Percentiles rank a stretch among this genome's conserved stretches.
Conservation (phyloP, 2,329 filamentous ascomycete genomes). For the Penicillium thymicola region DNA sequence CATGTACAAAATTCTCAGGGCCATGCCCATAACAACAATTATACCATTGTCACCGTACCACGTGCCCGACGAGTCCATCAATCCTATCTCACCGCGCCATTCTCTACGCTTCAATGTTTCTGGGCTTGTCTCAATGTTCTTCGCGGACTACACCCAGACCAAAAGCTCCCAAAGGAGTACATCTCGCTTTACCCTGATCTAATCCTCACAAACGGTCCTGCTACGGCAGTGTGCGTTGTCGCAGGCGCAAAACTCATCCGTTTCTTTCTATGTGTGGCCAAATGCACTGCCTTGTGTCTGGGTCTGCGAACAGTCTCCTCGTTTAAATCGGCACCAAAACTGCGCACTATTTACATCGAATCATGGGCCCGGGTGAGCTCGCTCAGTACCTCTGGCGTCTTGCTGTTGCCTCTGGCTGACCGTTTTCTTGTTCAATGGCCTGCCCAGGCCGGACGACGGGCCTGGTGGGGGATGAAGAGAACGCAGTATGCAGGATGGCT, state of each 20-base stretch:
- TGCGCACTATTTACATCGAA: conserved; percentile 82
- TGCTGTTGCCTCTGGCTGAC: conserved; percentile 71
- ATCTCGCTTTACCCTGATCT: conserved; percentile 61
- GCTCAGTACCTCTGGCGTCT: conserved; percentile 77
- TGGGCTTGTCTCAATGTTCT: conserved; percentile 60
- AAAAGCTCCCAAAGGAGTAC: conserved; percentile 22
- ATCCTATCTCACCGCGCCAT: conserved; percentile 67
- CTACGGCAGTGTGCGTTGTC: conserved; percentile 75
- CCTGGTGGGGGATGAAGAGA: conserved; percentile 39
- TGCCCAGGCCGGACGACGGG: conserved; percentile 51
- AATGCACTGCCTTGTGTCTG: neutral
- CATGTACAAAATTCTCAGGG: conserved; percentile 14
- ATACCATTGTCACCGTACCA: conserved; percentile 65
- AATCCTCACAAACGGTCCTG: conserved; percentile 84
- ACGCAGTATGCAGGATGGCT: conserved; percentile 41
- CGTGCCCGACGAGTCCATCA: conserved; percentile 83
- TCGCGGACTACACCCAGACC: conserved; percentile 34
- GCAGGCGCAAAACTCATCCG: conserved; percentile 56
- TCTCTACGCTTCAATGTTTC: conserved; percentile 66
- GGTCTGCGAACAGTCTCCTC: conserved; percentile 8
- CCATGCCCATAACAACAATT: conserved; percentile 30
- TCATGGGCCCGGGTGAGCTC: conserved; percentile 83
- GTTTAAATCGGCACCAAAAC: conserved; percentile 28
- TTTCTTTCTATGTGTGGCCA: conserved; percentile 43
- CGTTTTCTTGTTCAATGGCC: conserved; percentile 81